Percentiles rank a stretch among this genome's conserved stretches.
Conservation (phyloP, 2,329 filamentous ascomycete genomes). For the Thielaviopsis punctulata region DNA sequence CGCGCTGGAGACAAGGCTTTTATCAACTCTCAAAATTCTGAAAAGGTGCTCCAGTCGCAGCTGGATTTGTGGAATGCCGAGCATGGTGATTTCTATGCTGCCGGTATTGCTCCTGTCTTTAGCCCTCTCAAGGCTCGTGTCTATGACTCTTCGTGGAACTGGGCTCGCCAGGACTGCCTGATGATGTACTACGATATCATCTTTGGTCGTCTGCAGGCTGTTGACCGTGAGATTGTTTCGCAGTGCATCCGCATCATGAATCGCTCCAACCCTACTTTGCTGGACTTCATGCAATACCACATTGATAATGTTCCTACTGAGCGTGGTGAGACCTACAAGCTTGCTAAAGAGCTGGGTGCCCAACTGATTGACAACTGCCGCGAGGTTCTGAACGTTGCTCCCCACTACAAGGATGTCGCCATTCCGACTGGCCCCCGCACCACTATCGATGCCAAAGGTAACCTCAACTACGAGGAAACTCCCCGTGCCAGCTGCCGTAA, state of each 20-base stretch:
- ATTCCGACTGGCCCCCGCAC: slow-evolving; percentile 84
- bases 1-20: slow-evolving; percentile 92
- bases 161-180: slow-evolving; percentile 91
- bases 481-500: slow-evolving; percentile 82
- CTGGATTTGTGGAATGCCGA: slow-evolving; percentile 89
- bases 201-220: slow-evolving; percentile 79
- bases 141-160: slow-evolving; percentile 99
- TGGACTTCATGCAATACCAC: slow-evolving; percentile 99
- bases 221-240: slow-evolving; percentile 95
- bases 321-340: slow-evolving; percentile 88
- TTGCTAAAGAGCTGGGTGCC: slow-evolving; percentile 87
- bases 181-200: slow-evolving; percentile 99
- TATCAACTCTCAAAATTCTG: slow-evolving; percentile 66
- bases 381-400: slow-evolving; percentile 67
- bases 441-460: slow-evolving; percentile 79
- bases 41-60: slow-evolving; percentile 77
- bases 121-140: slow-evolving; percentile 83
- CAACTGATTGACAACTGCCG: slow-evolving; percentile 96
- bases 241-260: slow-evolving; percentile 99
- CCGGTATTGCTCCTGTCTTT: slow-evolving; percentile 88
- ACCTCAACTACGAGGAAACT: slow-evolving; percentile 79
- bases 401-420: slow-evolving; percentile 90
- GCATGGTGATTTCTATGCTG: slow-evolving; percentile 90
- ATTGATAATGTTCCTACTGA: slow-evolving; percentile 97
- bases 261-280: slow-evolving; percentile 81